A percentile compares a stretch with the other conserved stretches of the same genome.
These are phyloP conservation scores for Plenodomus biglobosus DNA, from an alignment of 2,329 filamentous ascomycete species.

Conservation along the genomic window DNA sequence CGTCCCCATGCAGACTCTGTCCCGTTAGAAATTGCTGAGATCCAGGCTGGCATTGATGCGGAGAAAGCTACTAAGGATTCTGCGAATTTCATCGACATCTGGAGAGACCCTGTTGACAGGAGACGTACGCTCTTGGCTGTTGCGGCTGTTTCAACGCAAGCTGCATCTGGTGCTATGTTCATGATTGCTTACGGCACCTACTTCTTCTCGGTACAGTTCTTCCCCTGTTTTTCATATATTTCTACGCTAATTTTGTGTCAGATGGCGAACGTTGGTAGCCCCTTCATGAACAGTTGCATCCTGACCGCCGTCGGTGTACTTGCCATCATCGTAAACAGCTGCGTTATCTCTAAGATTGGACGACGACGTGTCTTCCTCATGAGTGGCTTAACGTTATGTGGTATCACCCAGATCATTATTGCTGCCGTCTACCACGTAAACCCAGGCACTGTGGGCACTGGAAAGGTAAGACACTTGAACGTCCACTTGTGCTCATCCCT, in stretches of 20 bases:
- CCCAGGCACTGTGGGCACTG: constrained; percentile 43
- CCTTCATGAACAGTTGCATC: constrained; percentile 61
- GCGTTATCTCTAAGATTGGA: constrained; percentile 56
- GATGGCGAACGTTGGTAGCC: constrained; percentile 39
- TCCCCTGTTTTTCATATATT: not conserved
- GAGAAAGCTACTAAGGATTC: constrained; percentile 53
- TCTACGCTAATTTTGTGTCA: not conserved
- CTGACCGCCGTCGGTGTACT: constrained; percentile 57
- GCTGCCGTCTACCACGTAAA: constrained; percentile 56
- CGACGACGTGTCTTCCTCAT: constrained; percentile 58
- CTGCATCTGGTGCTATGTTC: constrained; percentile 58
- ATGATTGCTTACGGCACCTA: constrained; percentile 41
- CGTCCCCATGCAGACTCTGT: constrained; percentile 25
- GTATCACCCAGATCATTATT: constrained; percentile 57
- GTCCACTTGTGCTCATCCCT: not conserved
- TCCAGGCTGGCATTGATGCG: constrained; percentile 30
- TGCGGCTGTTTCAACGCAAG: constrained; percentile 54
- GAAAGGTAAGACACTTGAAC: constrained; percentile 35
- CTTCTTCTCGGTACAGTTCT: constrained; percentile 27
- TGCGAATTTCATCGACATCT: constrained; percentile 54
- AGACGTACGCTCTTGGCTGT: constrained; percentile 55
- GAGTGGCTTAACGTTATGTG: constrained; percentile 56
- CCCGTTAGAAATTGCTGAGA: constrained; percentile 27
- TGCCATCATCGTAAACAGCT: constrained; percentile 56
- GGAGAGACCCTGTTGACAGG: constrained; percentile 56